Base-by-base conservation (phyloP, 73 alveolate genomes). In the Halteria grandinella region DNA sequence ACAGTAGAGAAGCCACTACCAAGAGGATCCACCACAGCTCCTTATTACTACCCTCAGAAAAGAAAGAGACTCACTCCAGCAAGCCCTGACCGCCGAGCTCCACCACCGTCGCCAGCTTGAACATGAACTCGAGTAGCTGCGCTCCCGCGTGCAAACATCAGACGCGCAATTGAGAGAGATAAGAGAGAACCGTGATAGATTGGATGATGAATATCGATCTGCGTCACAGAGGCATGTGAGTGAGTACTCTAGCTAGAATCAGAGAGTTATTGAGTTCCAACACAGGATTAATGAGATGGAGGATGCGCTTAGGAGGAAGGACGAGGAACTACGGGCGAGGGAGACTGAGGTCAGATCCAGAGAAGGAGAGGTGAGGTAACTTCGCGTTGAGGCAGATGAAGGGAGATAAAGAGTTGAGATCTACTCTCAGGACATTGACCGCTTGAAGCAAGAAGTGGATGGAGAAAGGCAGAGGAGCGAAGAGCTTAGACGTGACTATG, bases 51-150 rank as follows among this genome's bases (percentile, higher is more conserved):
- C 80, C 8, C 52, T 66, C 5, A 41, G 63, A 21, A 41, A 57
- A 45, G 80, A 66, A 45, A 66, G 47, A 28, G 80, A 66, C 27
- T 66, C 80, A 11, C 51, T 66, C 1, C 52, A 43, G 45, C 1
- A 45, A 25, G 63, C 80, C 3, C 28, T 66, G 15, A 45, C 20
- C 34, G 28, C 51, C 28, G 80, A 66, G 33, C 43, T 44, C 4
- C 43, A 47, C 36, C 39, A 44, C 52, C 47, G 63, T 20, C 20
- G 80, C 15, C 69, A 45, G 31, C 55, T 66, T 6, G 80, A 66
- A 44, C 7, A 31, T 66, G 80, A 66, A 43, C 43, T 45, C 31
- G 80, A 66, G 20, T 41, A 66, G 53, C 52, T 66, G 33, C 20
- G 52, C 8, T 5, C 69, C 1, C 18, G 28, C 17, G 33, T 43